Conservation (phyloP, 169 alveolate species). For the Neospora caninum region DNA sequence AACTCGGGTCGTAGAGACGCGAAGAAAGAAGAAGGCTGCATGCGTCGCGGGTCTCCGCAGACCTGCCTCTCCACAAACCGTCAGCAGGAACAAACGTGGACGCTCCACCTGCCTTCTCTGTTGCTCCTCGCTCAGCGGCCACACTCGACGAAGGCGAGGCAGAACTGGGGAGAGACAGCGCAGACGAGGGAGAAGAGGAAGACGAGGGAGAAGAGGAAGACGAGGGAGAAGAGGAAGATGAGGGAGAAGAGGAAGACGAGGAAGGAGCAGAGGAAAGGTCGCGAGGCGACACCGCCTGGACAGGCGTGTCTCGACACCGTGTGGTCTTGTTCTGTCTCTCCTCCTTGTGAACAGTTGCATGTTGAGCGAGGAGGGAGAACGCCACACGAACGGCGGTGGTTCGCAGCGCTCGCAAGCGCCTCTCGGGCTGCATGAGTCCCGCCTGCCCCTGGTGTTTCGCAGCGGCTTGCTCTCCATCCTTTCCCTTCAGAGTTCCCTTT, state of each 20-base stretch:
- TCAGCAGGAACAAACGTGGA: not conserved
- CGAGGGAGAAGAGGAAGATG: too few species aligned
- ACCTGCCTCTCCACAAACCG: too few species aligned
- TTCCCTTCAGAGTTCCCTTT: not conserved
- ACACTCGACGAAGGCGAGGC: not conserved
- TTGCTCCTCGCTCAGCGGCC: not conserved
- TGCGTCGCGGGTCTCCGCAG: too few species aligned
- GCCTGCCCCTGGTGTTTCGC: not conserved
- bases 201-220: not conserved
- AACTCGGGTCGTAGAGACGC: slow-evolving; percentile 41
- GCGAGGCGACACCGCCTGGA: too few species aligned
- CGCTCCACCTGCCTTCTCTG: not conserved
- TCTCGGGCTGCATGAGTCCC: not conserved
- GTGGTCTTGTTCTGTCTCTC: too few species aligned
- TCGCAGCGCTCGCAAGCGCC: slow-evolving; percentile 33
- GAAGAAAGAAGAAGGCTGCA: not conserved
- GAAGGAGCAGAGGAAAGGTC: too few species aligned
- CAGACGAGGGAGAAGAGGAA: not conserved
- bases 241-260: too few species aligned
- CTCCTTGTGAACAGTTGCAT: not conserved
- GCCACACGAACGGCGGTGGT: slow-evolving; percentile 1
- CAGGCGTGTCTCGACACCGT: too few species aligned
- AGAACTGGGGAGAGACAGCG: too few species aligned
- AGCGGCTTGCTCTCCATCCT: not conserved
- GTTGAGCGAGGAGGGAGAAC: not conserved